Evolutionary conservation across 140 eudicot genomes (phyloP).

Genomic region (Anethum foeniculum): DNA sequence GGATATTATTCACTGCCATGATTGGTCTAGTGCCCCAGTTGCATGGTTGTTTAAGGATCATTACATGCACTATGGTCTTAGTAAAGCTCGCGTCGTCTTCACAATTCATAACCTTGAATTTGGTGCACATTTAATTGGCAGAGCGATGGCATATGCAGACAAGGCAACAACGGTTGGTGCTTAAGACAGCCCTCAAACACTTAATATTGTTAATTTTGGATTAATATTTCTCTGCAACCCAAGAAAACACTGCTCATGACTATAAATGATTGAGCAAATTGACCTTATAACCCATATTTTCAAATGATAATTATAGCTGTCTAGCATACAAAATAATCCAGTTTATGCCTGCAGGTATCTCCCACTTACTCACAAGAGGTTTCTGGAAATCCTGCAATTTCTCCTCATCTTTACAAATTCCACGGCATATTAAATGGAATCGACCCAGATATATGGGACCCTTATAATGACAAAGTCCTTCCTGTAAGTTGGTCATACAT

Average conservation of each 20-base stretch:
- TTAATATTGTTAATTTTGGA: background rate
- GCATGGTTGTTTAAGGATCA: constrained; percentile 91
- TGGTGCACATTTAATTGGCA: constrained; percentile 70
- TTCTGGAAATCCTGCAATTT: constrained; percentile 61
- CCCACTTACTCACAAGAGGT: constrained; percentile 88
- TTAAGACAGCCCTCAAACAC: constrained; percentile 2
- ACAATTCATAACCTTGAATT: constrained; percentile 98
- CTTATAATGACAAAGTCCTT: constrained; percentile 74
- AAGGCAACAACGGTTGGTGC: constrained; percentile 88
- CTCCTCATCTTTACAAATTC: constrained; percentile 87
- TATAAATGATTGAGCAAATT: background rate
- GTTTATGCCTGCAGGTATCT: constrained; percentile 60
- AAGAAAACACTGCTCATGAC: background rate
- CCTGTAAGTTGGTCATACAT: constrained; percentile 57
- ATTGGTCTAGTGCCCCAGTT: constrained; percentile 99
- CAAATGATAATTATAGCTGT: background rate
- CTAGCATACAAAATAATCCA: background rate
- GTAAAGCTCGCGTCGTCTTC: constrained; percentile 80
- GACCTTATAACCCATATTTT: background rate
- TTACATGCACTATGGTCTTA: constrained; percentile 76
- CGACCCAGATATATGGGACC: constrained; percentile 99
- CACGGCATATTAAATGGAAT: constrained; percentile 96
- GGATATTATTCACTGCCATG: constrained; percentile 99
- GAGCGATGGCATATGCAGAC: constrained; percentile 78
- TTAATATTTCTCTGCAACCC: background rate